Evolutionary conservation across 805 yeast species (phyloP).

Genomic region (Ogataea nonfermentans): DNA sequence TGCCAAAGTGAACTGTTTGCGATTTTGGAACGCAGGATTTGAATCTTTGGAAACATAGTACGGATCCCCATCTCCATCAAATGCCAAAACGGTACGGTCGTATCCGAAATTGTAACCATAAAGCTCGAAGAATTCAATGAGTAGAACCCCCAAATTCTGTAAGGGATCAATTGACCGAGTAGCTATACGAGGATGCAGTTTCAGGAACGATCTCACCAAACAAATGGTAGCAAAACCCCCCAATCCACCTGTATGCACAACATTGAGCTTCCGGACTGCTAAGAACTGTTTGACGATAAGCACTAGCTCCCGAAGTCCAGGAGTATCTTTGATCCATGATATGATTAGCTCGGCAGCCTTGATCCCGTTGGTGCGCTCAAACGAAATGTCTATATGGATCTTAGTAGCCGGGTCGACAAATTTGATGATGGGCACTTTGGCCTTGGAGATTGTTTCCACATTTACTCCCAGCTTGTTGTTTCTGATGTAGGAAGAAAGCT

Average conservation of each 20-base stretch:
- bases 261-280: conserved; percentile 71
- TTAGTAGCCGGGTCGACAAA: conserved; percentile 70
- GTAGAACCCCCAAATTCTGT: conserved; percentile 78
- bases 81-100: conserved; percentile 70
- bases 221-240: conserved; percentile 96
- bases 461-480: conserved; percentile 59
- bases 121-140: conserved; percentile 89
- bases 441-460: conserved; percentile 83
- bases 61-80: conserved; percentile 53
- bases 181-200: conserved; percentile 72
- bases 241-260: conserved; percentile 89
- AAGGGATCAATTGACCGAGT: conserved; percentile 63
- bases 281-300: conserved; percentile 83
- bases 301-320: conserved; percentile 80
- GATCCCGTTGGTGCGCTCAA: conserved; percentile 80
- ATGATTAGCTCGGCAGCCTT: conserved; percentile 78
- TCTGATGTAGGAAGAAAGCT: conserved; percentile 68
- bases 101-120: conserved; percentile 90
- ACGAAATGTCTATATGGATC: conserved; percentile 85
- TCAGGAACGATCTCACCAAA: conserved; percentile 72
- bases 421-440: conserved; percentile 93
- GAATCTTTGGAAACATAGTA: conserved; percentile 57
- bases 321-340: conserved; percentile 67
- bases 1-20: conserved; percentile 61
- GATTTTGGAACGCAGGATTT: conserved; percentile 37